Evolutionary conservation across 805 yeast genomes (phyloP).

Genomic region (Saccharomycopsis malanga): DNA sequence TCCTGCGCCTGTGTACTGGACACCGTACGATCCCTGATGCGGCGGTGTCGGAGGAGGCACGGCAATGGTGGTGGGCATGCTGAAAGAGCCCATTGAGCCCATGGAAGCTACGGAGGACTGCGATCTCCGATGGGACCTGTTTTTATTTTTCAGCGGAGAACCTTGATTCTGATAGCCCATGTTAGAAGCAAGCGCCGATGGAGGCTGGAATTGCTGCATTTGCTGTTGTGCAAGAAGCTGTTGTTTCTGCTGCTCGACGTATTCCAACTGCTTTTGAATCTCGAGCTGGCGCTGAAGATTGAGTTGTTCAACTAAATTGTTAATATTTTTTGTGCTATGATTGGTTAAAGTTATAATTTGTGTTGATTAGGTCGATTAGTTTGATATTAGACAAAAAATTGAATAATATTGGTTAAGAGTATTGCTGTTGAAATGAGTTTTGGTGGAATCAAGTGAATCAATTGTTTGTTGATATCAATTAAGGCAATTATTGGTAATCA

Average conservation of each 20-base stretch:
- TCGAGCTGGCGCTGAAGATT: conserved; percentile 37
- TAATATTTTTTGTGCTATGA: no score
- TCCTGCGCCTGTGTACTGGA: conserved; percentile 21
- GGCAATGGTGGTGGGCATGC: conserved; percentile 20
- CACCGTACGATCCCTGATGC: conserved; percentile 16
- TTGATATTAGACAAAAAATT: not conserved
- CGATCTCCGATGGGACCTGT: conserved; percentile 40
- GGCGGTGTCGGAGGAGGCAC: conserved; percentile 26
- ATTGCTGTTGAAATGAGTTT: no score
- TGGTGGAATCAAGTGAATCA: no score
- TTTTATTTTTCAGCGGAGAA: conserved; percentile 26
- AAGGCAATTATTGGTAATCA: no score
- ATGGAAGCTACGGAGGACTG: conserved; percentile 36
- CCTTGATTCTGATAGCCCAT: conserved; percentile 32
- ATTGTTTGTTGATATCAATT: no score
- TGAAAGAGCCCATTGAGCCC: conserved; percentile 31
- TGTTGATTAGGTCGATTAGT: no score
- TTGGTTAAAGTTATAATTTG: no score
- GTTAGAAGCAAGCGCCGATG: conserved; percentile 14
- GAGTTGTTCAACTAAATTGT: conserved; percentile 60
- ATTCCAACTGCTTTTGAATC: conserved; percentile 86
- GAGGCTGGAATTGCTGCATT: conserved; percentile 23
- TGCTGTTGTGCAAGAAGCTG: conserved; percentile 66
- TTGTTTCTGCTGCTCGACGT: conserved; percentile 88
- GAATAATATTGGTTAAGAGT: no score